These are phyloP conservation scores for Fusarium haematococcum DNA, from an alignment of 2,329 filamentous ascomycete species.

Conservation along the genomic window DNA sequence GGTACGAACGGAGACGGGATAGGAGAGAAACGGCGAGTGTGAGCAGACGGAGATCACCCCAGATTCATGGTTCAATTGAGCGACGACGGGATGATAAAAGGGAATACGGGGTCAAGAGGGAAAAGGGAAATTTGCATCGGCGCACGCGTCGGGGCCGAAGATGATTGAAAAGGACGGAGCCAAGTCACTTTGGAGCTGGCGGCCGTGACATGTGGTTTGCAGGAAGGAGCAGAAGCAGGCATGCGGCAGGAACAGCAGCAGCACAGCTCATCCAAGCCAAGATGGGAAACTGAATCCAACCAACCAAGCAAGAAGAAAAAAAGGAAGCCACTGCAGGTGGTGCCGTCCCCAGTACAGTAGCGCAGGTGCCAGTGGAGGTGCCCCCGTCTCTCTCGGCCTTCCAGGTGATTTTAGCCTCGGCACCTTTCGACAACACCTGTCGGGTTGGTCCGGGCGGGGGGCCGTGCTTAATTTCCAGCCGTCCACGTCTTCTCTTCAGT, in stretches of 20 bases:
- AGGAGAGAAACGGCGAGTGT: conserved; percentile 19
- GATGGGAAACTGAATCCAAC: conserved; percentile 25
- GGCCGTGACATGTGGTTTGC: conserved; percentile 45
- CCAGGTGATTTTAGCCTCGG: conserved; percentile 40
- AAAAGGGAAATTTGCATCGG: conserved; percentile 29
- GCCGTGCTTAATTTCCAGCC: conserved; percentile 23
- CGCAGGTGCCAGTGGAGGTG: neutral
- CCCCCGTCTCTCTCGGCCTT: conserved; percentile 15
- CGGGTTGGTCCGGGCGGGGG: conserved; percentile 31
- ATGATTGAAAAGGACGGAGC: conserved; percentile 17
- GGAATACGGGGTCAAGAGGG: conserved; percentile 20
- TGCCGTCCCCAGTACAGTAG: neutral
- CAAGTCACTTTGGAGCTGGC: conserved; percentile 30
- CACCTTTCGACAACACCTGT: conserved; percentile 25
- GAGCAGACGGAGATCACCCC: conserved; percentile 32
- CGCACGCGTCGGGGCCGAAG: conserved; percentile 44
- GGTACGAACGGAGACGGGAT: conserved; percentile 22
- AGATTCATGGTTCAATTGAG: conserved; percentile 39
- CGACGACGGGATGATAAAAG: conserved; percentile 15
- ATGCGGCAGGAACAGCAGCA: conserved; percentile 16
- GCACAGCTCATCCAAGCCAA: conserved; percentile 22
- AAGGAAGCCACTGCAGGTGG: conserved; percentile 12
- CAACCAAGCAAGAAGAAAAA: conserved; percentile 23
- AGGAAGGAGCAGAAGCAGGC: conserved; percentile 13
- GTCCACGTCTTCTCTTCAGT: conserved; percentile 5